Percentiles rank a stretch among this genome's conserved stretches.
Evolutionary conservation across 306 rosid genomes (phyloP).

Genomic region (Fagus sylvatica): DNA sequence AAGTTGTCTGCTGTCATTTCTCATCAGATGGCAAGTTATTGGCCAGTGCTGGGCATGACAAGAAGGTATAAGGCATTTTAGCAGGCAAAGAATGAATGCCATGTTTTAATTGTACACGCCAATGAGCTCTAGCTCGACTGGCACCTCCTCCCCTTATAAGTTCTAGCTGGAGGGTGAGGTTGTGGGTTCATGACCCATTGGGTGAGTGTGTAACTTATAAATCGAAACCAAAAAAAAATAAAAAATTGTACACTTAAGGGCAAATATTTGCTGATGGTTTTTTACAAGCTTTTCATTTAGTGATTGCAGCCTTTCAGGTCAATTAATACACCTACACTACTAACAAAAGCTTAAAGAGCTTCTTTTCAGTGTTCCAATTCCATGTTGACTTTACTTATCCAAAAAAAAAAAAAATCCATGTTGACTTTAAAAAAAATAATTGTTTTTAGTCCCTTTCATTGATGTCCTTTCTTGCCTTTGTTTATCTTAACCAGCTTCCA

Average conservation of each 20-base stretch:
- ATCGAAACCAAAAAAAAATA: too few species aligned
- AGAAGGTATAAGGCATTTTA: constrained; percentile 61
- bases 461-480: background rate
- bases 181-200: too few species aligned
- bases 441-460: background rate
- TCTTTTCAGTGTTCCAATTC: background rate
- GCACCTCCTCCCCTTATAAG: too few species aligned
- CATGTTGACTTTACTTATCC: background rate
- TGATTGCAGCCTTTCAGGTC: background rate
- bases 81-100: constrained; percentile 29
- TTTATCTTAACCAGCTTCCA: background rate
- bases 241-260: background rate
- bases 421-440: background rate
- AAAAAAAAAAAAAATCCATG: too few species aligned
- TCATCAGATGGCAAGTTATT: constrained; percentile 93
- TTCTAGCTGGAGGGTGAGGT: too few species aligned
- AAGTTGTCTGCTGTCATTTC: constrained; percentile 94
- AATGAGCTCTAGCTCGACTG: too few species aligned
- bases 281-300: background rate
- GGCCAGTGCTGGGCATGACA: constrained; percentile 99
- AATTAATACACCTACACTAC: background rate
- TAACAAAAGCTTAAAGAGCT: background rate
- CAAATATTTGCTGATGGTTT: background rate
- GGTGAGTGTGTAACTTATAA: too few species aligned
- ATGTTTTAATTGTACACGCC: constrained; percentile 5